Evolutionary conservation across 2,329 filamentous ascomycete genomes (phyloP).

Genomic region (Nothophaeocryptopus gaeumannii): DNA sequence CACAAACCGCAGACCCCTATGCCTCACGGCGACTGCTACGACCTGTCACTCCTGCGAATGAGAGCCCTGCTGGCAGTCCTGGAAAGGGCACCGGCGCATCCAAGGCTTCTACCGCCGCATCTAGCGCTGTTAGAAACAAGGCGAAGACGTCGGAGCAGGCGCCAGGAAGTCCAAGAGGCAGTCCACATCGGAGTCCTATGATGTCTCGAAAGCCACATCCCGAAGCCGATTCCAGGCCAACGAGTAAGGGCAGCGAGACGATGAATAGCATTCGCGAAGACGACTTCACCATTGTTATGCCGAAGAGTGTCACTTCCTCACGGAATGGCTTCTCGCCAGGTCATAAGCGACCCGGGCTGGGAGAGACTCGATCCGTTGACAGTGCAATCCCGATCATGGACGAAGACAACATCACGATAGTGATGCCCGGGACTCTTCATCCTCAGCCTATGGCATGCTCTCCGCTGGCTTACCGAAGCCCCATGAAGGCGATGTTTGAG

Average conservation of each 20-base stretch:
- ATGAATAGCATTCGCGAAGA: slow-evolving; percentile 38
- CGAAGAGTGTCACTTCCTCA: slow-evolving; percentile 35
- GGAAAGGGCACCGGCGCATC: slow-evolving; percentile 34
- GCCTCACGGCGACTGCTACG: slow-evolving; percentile 37
- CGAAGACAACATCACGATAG: slow-evolving; percentile 51
- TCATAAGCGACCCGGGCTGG: slow-evolving; percentile 38
- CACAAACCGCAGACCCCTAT: slow-evolving; percentile 57
- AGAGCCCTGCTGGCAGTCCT: slow-evolving; percentile 47
- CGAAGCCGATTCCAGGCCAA: slow-evolving; percentile 27
- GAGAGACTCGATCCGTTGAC: slow-evolving; percentile 41
- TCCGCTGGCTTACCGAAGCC: slow-evolving; percentile 31
- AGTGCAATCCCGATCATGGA: slow-evolving; percentile 39
- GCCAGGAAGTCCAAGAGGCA: slow-evolving; percentile 31
- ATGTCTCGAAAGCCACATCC: slow-evolving; percentile 21
- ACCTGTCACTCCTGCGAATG: slow-evolving; percentile 46
- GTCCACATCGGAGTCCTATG: slow-evolving; percentile 31
- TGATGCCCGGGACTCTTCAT: slow-evolving; percentile 41
- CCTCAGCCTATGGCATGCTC: slow-evolving; percentile 27
- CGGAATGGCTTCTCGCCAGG: slow-evolving; percentile 34
- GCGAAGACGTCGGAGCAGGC: slow-evolving; percentile 20
- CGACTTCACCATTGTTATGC: slow-evolving; percentile 48
- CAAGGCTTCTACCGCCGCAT: slow-evolving; percentile 28
- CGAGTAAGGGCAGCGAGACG: slow-evolving; percentile 35
- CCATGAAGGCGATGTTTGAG: slow-evolving; percentile 35
- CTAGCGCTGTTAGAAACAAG: slow-evolving; percentile 29